Conservation (phyloP, 2,329 filamentous ascomycete species). For the Aspergillus ochraceoroseus region DNA sequence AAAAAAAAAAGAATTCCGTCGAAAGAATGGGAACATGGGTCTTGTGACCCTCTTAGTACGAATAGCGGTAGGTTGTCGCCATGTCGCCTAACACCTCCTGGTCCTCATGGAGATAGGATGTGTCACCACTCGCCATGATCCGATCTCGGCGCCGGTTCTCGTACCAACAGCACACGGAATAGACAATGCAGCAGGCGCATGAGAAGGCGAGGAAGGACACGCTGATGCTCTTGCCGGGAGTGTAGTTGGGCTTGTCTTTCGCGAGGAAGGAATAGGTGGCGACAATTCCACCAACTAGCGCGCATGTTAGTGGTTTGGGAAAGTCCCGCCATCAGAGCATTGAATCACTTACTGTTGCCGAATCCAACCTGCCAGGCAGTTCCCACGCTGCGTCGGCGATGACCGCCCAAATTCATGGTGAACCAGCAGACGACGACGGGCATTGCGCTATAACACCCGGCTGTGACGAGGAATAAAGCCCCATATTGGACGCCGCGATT, state of each 20-base stretch:
- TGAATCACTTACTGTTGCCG: slow-evolving; percentile 52
- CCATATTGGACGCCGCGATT: slow-evolving; percentile 66
- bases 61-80: slow-evolving; percentile 42
- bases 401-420: slow-evolving; percentile 71
- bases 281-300: slow-evolving; percentile 65
- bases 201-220: slow-evolving; percentile 68
- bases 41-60: slow-evolving; percentile 24
- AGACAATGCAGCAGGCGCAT: slow-evolving; percentile 47
- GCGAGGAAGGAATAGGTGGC: slow-evolving; percentile 65
- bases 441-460: slow-evolving; percentile 81
- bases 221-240: slow-evolving; percentile 70
- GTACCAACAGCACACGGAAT: slow-evolving; percentile 34
- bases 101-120: slow-evolving; percentile 28
- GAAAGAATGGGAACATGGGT: neutral
- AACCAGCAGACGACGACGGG: slow-evolving; percentile 81
- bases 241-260: slow-evolving; percentile 64
- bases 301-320: slow-evolving; percentile 9
- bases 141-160: slow-evolving; percentile 43
- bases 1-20: neutral
- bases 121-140: slow-evolving; percentile 22
- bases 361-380: slow-evolving; percentile 74
- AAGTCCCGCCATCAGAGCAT: neutral
- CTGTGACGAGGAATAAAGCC: slow-evolving; percentile 74
- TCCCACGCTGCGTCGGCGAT: slow-evolving; percentile 65
- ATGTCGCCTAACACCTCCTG: slow-evolving; percentile 39